phyloP scores from a whole-genome alignment of 352 stramenopile species.

The Globisporangium acanthophoron region DNA sequence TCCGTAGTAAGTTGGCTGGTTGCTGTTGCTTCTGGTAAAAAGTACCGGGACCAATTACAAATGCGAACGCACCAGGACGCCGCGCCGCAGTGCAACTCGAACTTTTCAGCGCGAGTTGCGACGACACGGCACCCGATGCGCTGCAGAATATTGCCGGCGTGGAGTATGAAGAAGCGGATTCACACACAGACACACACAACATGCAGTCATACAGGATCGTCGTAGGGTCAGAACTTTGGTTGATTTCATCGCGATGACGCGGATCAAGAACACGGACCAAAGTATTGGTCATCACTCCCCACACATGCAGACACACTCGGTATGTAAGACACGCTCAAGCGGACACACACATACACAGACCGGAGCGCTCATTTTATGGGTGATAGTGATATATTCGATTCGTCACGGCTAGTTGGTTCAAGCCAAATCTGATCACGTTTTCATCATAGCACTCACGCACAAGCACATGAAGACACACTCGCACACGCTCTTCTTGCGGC shows the following conservation, averaged over 20 bases:
- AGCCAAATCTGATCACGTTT: constrained; percentile 78
- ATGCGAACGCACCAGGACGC: constrained; percentile 25
- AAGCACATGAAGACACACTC: constrained; percentile 12
- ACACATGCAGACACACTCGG: constrained; percentile 1
- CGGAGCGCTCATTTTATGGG: constrained; percentile 89
- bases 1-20: constrained; percentile 87
- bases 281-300: constrained; percentile 86
- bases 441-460: constrained; percentile 74
- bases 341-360: constrained; percentile 12
- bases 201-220: neutral
- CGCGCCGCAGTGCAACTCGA: constrained; percentile 26
- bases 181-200: constrained; percentile 13
- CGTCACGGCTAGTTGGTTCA: constrained; percentile 90
- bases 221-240: constrained; percentile 82
- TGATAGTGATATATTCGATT: constrained; percentile 91
- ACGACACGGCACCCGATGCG: constrained; percentile 13
- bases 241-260: constrained; percentile 89
- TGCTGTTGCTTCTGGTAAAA: constrained; percentile 81
- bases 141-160: constrained; percentile 84
- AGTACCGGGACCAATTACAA: constrained; percentile 88
- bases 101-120: constrained; percentile 75
- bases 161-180: constrained; percentile 80
- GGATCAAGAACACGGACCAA: constrained; percentile 91
- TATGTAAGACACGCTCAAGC: constrained; percentile 16
- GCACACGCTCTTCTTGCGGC: neutral